Base-by-base conservation (phyloP, 2,329 filamentous ascomycete genomes). In the Sordariomycetes sp. region DNA sequence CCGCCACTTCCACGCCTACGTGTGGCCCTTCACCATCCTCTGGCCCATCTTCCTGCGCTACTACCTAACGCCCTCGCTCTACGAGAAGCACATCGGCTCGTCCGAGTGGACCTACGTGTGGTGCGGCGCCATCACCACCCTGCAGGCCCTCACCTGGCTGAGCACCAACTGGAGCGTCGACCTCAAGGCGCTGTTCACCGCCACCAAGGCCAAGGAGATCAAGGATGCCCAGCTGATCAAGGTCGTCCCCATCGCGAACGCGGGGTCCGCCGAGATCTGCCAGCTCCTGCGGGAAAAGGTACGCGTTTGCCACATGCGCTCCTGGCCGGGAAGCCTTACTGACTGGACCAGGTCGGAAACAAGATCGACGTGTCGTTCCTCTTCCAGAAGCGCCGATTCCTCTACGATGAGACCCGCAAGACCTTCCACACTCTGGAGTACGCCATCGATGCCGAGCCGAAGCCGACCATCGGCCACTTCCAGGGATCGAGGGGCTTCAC, bases 41-140 rank as follows among this genome's bases (percentile, higher is more conserved):
- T 99, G 95, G 92, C 94, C 95, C 57, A 76, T 88, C 66, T 97
- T 97, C 74, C 82, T 96, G 63, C 84, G 89, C 70, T 85, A 92
- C 72, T 97, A 96, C 71, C 83, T 96, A 58, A 88, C 85, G 24
- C 79, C 85, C 61, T 87, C 90, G 58, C 85, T 89, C 64, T 99
- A 99, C 73, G 88, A 96, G 64, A 87, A 86, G 69, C 86, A 97
- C 76, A 95, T 99, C 63, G 84, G 88, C 66, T 92, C 88, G n/a
- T 86, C 88, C 65, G 94, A 99, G 79, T 99, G 94, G 93, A 97
- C 95, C 1, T 96, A 96, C 70, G 90, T 99, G 62, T 99, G 90
- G 86, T 83, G 88, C 64, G 93, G 89, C 66, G 81, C 85, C 64
- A 97, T 99, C 69, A 79, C 95, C 70, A 96, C 92, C 12, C 68